phyloP scores from a whole-genome alignment of 768 basidiomycete genomes.

The Suillus brevipes region DNA sequence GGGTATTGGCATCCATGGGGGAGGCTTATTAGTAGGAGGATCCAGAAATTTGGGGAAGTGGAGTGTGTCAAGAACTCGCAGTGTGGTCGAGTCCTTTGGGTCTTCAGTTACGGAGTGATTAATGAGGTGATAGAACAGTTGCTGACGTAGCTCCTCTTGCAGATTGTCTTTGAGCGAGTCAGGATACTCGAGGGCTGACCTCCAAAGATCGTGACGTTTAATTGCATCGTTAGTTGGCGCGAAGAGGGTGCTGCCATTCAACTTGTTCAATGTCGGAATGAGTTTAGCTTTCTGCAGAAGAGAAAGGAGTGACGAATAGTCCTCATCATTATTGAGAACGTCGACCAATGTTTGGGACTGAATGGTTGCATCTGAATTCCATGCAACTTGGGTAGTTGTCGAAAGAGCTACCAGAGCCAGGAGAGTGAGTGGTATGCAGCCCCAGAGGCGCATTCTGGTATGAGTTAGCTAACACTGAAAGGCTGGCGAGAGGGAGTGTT shows the following conservation, averaged over 20 bases:
- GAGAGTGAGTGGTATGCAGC: conserved; percentile 37
- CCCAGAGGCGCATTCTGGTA: conserved; percentile 33
- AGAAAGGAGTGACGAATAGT: conserved; percentile 72
- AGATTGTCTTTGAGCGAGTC: conserved; percentile 69
- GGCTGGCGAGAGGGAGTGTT: conserved; percentile 6
- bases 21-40: conserved; percentile 65
- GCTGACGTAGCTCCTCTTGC: conserved; percentile 80
- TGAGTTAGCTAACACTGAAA: conserved; percentile 5
- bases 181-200: conserved; percentile 26
- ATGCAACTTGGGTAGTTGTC: conserved; percentile 25
- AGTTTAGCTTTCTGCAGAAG: conserved; percentile 85
- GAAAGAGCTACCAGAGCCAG: conserved; percentile 22
- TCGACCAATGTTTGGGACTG: conserved; percentile 71
- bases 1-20: conserved; percentile 83
- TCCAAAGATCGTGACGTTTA: conserved; percentile 45
- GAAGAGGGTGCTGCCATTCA: conserved; percentile 83
- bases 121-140: conserved; percentile 91
- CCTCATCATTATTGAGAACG: conserved; percentile 67
- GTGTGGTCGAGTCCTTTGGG: conserved; percentile 39
- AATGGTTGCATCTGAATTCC: conserved; percentile 21
- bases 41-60: conserved; percentile 70
- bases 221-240: conserved; percentile 96
- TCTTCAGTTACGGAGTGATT: conserved; percentile 66
- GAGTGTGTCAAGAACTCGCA: conserved; percentile 54
- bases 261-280: conserved; percentile 87